Percentiles rank a stretch among this genome's conserved stretches.
These are phyloP conservation scores for Solanum tacnaense DNA, from an alignment of 257 asterid species.

Conservation along the genomic window DNA sequence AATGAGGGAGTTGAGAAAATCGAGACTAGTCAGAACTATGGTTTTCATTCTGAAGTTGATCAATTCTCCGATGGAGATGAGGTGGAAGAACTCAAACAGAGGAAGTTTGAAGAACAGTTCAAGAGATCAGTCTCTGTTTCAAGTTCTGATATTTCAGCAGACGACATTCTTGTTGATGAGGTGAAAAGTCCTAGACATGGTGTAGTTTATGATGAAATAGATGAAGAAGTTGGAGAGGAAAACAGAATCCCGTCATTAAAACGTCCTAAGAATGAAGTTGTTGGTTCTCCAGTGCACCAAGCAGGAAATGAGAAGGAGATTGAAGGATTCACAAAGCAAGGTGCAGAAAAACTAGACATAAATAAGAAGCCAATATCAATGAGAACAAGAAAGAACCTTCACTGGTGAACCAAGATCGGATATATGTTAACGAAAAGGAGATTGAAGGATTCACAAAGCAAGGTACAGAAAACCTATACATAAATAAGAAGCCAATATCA, in stretches of 20 bases:
- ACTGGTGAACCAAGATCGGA: constrained; percentile 7
- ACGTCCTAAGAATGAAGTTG: neutral
- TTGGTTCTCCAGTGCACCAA: constrained; percentile 6
- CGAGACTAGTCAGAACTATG: constrained; percentile 7
- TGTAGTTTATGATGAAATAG: constrained; percentile 26
- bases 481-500: constrained; percentile 37
- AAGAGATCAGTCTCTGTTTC: constrained; percentile 30
- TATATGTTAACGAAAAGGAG: neutral
- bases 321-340: constrained; percentile 1
- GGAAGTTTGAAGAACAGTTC: neutral
- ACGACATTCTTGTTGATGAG: constrained; percentile 12
- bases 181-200: neutral
- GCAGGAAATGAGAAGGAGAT: constrained; percentile 5
- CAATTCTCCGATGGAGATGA: neutral
- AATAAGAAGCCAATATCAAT: constrained; percentile 43
- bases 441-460: neutral
- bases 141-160: constrained; percentile 33
- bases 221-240: constrained; percentile 13
- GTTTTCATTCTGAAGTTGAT: constrained; percentile 9
- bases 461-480: constrained; percentile 15
- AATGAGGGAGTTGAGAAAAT: constrained; percentile 14
- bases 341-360: constrained; percentile 14
- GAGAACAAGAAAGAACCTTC: constrained; percentile 26
- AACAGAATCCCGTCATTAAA: neutral
- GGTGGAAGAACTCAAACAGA: neutral